A percentile compares a stretch with the other conserved stretches of the same genome.
Conservation (phyloP, 768 basidiomycete genomes). For the Pleurotus eryngii region DNA sequence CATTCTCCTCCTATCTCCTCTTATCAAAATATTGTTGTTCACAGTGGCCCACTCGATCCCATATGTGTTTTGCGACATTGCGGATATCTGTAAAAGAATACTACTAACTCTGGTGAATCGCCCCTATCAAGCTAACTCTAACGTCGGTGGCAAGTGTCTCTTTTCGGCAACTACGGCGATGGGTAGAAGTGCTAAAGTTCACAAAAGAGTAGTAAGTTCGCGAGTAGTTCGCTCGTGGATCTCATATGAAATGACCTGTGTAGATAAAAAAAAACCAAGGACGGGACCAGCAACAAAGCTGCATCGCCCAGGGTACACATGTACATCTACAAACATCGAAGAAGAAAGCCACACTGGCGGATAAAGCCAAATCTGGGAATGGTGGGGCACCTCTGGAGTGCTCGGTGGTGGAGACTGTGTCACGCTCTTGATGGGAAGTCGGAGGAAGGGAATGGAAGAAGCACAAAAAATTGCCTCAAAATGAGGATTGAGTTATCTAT, state of each 20-base stretch:
- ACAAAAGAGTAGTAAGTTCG: constrained; percentile 52
- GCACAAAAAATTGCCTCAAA: constrained; percentile 53
- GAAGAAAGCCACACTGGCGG: constrained; percentile 42
- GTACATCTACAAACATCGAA: constrained; percentile 39
- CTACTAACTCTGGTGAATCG: too few relatives aligned
- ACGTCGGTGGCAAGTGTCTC: too few relatives aligned
- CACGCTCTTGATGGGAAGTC: constrained; percentile 64
- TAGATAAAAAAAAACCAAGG: constrained; percentile 39
- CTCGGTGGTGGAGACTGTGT: constrained; percentile 80
- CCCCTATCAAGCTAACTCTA: too few relatives aligned
- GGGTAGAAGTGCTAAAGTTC: constrained; percentile 67
- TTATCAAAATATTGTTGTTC: too few relatives aligned
- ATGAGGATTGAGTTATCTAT: constrained; percentile 11
- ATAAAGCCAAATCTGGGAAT: constrained; percentile 14
- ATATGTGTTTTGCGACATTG: too few relatives aligned
- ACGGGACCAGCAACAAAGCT: constrained; percentile 14
- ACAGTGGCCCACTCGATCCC: too few relatives aligned
- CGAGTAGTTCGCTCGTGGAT: too few relatives aligned
- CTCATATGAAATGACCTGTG: not conserved
- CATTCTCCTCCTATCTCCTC: too few relatives aligned
- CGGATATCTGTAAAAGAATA: too few relatives aligned
- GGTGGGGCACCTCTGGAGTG: constrained; percentile 31
- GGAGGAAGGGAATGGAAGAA: constrained; percentile 64
- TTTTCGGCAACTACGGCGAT: constrained; percentile 25
- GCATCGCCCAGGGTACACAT: constrained; percentile 21